These are phyloP conservation scores for Heterobasidion occidentale DNA, from an alignment of 1,284 basidiomycete genomes.

Conservation along the genomic window DNA sequence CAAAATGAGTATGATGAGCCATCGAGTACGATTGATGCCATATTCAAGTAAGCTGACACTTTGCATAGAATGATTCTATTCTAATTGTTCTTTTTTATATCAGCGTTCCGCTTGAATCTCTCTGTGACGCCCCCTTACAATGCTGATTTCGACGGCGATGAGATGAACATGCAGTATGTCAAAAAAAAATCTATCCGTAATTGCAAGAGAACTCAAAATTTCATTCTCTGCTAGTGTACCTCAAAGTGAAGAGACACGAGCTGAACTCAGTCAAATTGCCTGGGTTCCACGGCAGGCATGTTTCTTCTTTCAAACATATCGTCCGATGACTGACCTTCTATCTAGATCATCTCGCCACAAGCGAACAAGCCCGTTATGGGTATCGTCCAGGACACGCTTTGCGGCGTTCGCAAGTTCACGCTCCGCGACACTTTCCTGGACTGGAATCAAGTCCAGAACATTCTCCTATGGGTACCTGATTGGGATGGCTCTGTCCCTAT, in stretches of 20 bases:
- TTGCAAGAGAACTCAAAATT: not conserved
- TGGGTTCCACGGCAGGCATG: conserved; percentile 96
- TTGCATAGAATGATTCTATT: not conserved
- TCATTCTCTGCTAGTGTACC: conserved; percentile 60
- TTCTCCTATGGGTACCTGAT: conserved; percentile 93
- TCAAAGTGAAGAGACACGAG: conserved; percentile 98
- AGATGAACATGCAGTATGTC: conserved; percentile 99
- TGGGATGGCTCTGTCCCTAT: conserved; percentile 95
- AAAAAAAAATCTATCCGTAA: not conserved
- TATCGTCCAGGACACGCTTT: conserved; percentile 98
- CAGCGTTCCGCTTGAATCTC: conserved; percentile 93
- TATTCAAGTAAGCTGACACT: conserved; percentile 78
- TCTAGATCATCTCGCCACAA: conserved; percentile 95
- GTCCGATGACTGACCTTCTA: not conserved
- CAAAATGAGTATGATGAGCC: conserved; percentile 99
- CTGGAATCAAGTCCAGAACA: conserved; percentile 93
- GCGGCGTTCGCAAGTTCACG: conserved; percentile 96
- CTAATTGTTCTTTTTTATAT: conserved; percentile 19
- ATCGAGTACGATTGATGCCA: conserved; percentile 95
- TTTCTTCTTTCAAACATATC: not conserved
- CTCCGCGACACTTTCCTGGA: conserved; percentile 92
- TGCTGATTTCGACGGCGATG: conserved; percentile 98
- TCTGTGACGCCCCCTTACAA: conserved; percentile 95
- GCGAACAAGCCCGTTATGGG: conserved; percentile 99
- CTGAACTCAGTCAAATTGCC: conserved; percentile 95